phyloP scores from a whole-genome alignment of 2,329 filamentous ascomycete genomes.

The Colletotrichum sp. region DNA sequence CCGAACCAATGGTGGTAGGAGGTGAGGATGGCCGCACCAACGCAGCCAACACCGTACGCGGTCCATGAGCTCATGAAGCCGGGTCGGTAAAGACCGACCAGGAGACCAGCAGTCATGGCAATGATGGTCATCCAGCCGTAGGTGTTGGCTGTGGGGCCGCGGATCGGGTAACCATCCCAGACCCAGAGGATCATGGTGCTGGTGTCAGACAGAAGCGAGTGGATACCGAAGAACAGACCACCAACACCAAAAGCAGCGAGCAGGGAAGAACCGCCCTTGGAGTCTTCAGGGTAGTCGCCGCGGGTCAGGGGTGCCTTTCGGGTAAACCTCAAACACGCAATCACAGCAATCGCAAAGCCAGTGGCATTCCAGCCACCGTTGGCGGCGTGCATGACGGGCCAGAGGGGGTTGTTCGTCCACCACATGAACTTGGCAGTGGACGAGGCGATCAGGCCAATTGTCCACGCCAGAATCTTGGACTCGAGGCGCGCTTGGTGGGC shows the following conservation, averaged over 20 bases:
- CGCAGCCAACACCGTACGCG: slow-evolving; percentile 76
- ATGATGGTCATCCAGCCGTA: slow-evolving; percentile 87
- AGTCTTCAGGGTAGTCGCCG: slow-evolving; percentile 32
- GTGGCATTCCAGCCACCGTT: slow-evolving; percentile 94
- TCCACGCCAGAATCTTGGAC: slow-evolving; percentile 79
- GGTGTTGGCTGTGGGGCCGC: slow-evolving; percentile 86
- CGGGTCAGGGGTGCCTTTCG: slow-evolving; percentile 61
- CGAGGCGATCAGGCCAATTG: slow-evolving; percentile 82
- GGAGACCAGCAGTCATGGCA: slow-evolving; percentile 82
- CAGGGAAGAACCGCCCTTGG: slow-evolving; percentile 67
- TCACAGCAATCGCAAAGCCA: slow-evolving; percentile 75
- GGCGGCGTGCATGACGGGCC: slow-evolving; percentile 87
- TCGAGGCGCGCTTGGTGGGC: slow-evolving; percentile 78
- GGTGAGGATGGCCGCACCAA: slow-evolving; percentile 81
- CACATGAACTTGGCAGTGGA: slow-evolving; percentile 91
- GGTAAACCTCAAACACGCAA: slow-evolving; percentile 79
- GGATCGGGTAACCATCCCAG: slow-evolving; percentile 94
- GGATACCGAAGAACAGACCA: slow-evolving; percentile 86
- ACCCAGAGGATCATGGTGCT: slow-evolving; percentile 99
- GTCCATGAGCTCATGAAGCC: slow-evolving; percentile 78
- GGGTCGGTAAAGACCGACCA: slow-evolving; percentile 77
- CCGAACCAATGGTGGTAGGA: slow-evolving; percentile 83
- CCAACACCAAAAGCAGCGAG: slow-evolving; percentile 80
- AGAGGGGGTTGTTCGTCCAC: slow-evolving; percentile 94
- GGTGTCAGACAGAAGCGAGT: slow-evolving; percentile 92